Evolutionary conservation across 1,284 basidiomycete genomes (phyloP).

Genomic region (Boletus semigastroideus): DNA sequence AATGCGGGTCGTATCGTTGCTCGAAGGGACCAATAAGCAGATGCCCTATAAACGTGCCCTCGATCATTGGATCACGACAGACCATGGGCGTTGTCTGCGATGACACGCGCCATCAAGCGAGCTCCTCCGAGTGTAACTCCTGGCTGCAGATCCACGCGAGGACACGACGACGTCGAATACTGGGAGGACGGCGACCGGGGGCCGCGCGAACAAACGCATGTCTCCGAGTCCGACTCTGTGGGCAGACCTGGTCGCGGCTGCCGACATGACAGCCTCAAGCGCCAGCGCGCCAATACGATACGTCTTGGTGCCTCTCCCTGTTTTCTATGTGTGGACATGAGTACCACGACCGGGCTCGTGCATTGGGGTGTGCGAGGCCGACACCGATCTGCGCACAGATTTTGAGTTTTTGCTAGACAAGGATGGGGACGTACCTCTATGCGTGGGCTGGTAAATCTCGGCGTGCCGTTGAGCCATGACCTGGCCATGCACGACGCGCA

Average conservation of each 20-base stretch:
- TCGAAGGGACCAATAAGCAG: conserved; percentile 30
- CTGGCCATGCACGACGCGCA: conserved; percentile 23
- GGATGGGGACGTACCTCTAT: conserved; percentile 23
- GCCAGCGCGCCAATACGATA: conserved; percentile 25
- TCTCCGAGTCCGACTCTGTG: conserved; percentile 3
- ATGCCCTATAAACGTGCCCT: too few species aligned
- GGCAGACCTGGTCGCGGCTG: conserved; percentile 32
- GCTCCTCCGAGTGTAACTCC: too few species aligned
- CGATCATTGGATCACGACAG: conserved; percentile 4
- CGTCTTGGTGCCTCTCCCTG: conserved; percentile 22
- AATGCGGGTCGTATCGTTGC: conserved; percentile 24
- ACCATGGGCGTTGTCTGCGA: conserved; percentile 22
- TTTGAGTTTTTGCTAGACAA: conserved; percentile 13
- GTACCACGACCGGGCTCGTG: conserved; percentile 28
- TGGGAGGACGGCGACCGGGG: conserved; percentile 26
- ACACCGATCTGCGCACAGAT: conserved; percentile 25
- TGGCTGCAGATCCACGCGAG: too few species aligned
- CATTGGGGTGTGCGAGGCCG: conserved; percentile 31
- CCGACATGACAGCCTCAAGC: conserved; percentile 33
- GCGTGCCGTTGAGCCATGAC: background rate
- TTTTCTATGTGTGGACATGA: background rate
- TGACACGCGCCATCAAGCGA: conserved; percentile 25
- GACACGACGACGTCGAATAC: conserved; percentile 26
- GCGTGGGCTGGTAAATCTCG: conserved; percentile 22
- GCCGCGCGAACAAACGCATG: conserved; percentile 15